Percentiles rank a stretch among this genome's conserved stretches.
phyloP scores from a whole-genome alignment of 345 rosid species.

The Arabidopsis arenosa region DNA sequence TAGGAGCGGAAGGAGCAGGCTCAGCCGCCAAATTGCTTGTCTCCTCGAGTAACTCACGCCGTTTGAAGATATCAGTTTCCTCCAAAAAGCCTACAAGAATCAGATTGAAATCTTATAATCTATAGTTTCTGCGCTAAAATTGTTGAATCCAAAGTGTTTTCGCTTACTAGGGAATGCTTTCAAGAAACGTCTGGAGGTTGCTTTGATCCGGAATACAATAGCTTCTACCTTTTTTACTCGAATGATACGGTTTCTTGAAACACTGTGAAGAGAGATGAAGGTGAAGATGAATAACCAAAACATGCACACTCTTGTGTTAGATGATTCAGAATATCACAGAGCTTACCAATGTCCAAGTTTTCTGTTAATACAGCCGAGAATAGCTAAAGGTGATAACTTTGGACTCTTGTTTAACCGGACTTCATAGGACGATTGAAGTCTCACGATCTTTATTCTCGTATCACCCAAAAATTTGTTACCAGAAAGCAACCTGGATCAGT shows the following conservation, averaged over 20 bases:
- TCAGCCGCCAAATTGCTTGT: conserved; percentile 65
- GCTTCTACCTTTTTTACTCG: conserved; percentile 50
- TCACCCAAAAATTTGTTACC: conserved; percentile 64
- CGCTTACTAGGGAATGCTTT: conserved; percentile 45
- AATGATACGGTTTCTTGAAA: conserved; percentile 58
- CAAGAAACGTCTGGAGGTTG: conserved; percentile 50
- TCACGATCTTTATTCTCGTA: conserved; percentile 50
- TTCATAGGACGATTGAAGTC: conserved; percentile 56
- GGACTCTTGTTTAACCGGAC: conserved; percentile 59
- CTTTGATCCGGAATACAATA: conserved; percentile 47
- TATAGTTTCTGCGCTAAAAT: neutral
- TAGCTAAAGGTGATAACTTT: conserved; percentile 32
- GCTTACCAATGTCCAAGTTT: conserved; percentile 75
- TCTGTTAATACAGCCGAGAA: conserved; percentile 52
- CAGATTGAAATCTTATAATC: neutral
- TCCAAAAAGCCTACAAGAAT: conserved; percentile 37
- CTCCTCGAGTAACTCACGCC: conserved; percentile 65
- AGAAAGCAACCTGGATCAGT: conserved; percentile 65
- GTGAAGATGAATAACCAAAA: neutral
- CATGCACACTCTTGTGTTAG: neutral
- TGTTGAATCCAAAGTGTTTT: neutral
- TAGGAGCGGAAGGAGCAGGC: conserved; percentile 49
- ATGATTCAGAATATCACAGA: neutral
- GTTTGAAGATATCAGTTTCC: conserved; percentile 47
- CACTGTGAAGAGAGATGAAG: conserved; percentile 44